These are phyloP conservation scores for Murraya paniculata DNA, from an alignment of 345 rosid genomes.

Conservation along the genomic window DNA sequence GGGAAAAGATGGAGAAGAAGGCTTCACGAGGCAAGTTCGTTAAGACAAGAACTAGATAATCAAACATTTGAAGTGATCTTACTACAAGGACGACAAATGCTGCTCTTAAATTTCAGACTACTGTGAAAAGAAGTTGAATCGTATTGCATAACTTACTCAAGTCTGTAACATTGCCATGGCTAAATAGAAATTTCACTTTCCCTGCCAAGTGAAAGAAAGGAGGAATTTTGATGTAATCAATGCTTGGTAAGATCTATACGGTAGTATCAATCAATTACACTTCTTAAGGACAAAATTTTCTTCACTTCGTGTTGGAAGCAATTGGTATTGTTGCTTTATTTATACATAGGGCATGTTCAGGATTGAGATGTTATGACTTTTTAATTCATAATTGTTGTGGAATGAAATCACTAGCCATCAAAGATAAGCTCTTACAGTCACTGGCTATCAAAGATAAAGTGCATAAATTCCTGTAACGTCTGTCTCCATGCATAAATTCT, in stretches of 20 bases:
- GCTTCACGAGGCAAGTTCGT: slow-evolving; percentile 64
- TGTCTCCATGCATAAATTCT: too few relatives aligned
- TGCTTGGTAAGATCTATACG: neutral
- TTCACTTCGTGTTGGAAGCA: neutral
- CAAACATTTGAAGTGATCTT: neutral
- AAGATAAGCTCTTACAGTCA: too few relatives aligned
- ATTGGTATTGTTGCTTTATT: neutral
- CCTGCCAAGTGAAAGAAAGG: neutral
- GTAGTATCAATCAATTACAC: neutral
- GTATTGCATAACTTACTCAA: neutral
- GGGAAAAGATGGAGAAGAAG: slow-evolving; percentile 91
- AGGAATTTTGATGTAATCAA: neutral
- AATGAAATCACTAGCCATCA: too few relatives aligned
- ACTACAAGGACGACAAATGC: neutral
- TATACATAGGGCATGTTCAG: too few relatives aligned
- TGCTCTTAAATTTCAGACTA: neutral
- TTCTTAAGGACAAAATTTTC: neutral
- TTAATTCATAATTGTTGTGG: neutral
- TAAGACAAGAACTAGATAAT: slow-evolving; percentile 57
- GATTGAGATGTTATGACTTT: neutral
- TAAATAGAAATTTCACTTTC: neutral
- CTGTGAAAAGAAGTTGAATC: neutral
- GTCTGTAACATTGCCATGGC: neutral
- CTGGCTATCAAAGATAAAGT: too few relatives aligned
- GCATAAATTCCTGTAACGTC: too few relatives aligned